phyloP scores from a whole-genome alignment of 805 yeast genomes.

The Metschnikowia amazonensis region DNA sequence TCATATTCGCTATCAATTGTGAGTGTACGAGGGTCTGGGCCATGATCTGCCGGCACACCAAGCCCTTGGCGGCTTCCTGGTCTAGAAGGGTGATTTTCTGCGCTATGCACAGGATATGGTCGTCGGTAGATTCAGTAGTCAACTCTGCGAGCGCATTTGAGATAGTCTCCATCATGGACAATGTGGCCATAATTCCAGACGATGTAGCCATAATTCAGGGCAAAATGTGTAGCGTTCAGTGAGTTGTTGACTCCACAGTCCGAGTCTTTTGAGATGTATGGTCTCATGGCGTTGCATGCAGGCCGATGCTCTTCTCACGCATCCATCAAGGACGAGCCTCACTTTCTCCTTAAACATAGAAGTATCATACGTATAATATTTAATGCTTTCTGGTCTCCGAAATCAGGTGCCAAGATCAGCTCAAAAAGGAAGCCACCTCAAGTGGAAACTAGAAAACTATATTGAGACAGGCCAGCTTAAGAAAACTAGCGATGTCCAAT shows the following conservation, averaged over 20 bases:
- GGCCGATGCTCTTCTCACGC: conserved; percentile 2
- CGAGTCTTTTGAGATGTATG: neutral
- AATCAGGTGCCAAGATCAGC: neutral
- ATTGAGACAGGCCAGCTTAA: conserved; percentile 28
- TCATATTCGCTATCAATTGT: conserved; percentile 45
- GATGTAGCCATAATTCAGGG: too few relatives aligned
- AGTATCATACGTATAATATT: too few relatives aligned
- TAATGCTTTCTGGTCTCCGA: neutral
- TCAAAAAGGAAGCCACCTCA: conserved; percentile 6
- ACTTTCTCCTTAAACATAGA: too few relatives aligned
- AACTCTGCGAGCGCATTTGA: neutral
- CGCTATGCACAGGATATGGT: neutral
- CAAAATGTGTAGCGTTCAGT: neutral
- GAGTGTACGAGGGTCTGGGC: conserved; percentile 45
- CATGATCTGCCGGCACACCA: conserved; percentile 56
- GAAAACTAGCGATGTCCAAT: conserved; percentile 17
- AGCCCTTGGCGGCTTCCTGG: conserved; percentile 34
- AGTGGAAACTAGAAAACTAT: conserved; percentile 26
- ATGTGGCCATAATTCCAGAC: neutral
- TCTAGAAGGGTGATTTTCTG: neutral
- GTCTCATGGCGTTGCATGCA: neutral
- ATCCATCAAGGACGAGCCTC: too few relatives aligned
- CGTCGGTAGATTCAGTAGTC: neutral
- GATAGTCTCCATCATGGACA: neutral
- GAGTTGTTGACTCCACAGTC: neutral